These are phyloP conservation scores for Datura wrightii DNA, from an alignment of 257 asterid genomes.

Conservation along the genomic window DNA sequence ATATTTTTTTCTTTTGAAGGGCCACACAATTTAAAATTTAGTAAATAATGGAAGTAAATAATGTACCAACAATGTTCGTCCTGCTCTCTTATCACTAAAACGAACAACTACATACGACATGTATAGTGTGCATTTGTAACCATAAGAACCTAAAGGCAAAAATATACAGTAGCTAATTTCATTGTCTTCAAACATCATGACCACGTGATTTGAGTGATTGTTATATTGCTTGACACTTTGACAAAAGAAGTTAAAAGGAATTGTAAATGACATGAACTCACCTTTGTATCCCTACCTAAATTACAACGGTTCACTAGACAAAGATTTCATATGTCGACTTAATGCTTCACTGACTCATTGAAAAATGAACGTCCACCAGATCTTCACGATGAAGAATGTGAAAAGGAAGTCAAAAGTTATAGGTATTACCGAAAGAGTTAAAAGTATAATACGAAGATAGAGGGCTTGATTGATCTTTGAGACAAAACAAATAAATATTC, in stretches of 20 bases:
- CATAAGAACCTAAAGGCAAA: background rate
- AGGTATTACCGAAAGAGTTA: background rate
- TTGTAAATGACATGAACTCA: background rate
- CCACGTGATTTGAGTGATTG: background rate
- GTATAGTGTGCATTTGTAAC: background rate
- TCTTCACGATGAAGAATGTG: conserved; percentile 51
- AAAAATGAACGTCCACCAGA: conserved; percentile 79
- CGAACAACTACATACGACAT: background rate
- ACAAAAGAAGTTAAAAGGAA: background rate
- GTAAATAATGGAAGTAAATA: no score
- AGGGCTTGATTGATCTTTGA: conserved; percentile 4
- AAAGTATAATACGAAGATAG: background rate
- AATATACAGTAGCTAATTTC: background rate
- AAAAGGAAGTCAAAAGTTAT: background rate
- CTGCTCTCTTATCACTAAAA: background rate
- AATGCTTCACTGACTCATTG: conserved; percentile 88
- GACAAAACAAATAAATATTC: conserved; percentile 69
- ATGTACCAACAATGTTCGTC: no score
- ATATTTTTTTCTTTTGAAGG: no score
- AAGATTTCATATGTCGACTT: conserved; percentile 32
- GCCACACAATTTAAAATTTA: no score
- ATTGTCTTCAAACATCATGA: background rate
- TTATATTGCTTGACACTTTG: background rate
- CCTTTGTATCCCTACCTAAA: background rate
- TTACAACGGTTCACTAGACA: background rate